A percentile compares a stretch with the other conserved stretches of the same genome.
Conservation (phyloP, 495 filamentous ascomycete species). For the Lasiosphaeria miniovina region DNA sequence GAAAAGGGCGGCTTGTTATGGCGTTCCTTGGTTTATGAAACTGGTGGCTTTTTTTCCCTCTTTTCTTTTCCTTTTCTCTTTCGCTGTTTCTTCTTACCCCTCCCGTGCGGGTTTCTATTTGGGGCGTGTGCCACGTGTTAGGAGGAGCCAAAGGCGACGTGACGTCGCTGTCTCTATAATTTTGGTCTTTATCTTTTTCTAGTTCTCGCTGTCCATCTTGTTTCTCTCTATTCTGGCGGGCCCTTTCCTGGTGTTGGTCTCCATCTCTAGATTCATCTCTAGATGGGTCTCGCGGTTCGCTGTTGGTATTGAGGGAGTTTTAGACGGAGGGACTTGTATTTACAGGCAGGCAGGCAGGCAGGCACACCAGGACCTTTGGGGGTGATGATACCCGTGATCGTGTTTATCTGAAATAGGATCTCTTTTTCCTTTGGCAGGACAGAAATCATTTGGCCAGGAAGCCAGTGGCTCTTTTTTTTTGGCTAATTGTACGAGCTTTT, state of each 20-base stretch:
- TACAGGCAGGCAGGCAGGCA: background rate
- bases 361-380: constrained; percentile 3
- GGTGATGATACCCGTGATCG: constrained; percentile 14
- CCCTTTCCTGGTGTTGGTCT: background rate
- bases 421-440: background rate
- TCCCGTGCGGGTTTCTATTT: background rate
- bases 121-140: background rate
- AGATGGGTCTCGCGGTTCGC: background rate
- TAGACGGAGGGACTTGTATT: constrained; percentile 1
- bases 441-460: too few species aligned
- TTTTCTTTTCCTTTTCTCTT: background rate
- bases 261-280: background rate
- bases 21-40: constrained; percentile 1
- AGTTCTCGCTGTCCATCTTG: background rate
- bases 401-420: constrained; percentile 1
- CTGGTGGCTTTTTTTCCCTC: background rate
- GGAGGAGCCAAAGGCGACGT: background rate
- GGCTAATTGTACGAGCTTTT: too few species aligned
- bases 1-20: constrained; percentile 4
- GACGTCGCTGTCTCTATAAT: background rate
- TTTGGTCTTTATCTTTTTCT: background rate
- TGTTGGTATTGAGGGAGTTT: background rate
- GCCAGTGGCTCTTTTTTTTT: too few species aligned
- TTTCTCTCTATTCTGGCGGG: background rate
- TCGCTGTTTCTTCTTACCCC: too few species aligned